Evolutionary conservation across 2,329 filamentous ascomycete genomes (phyloP), one percentile per base, ranked within the genome.

Genomic region (Penicillium corylophilum): DNA sequence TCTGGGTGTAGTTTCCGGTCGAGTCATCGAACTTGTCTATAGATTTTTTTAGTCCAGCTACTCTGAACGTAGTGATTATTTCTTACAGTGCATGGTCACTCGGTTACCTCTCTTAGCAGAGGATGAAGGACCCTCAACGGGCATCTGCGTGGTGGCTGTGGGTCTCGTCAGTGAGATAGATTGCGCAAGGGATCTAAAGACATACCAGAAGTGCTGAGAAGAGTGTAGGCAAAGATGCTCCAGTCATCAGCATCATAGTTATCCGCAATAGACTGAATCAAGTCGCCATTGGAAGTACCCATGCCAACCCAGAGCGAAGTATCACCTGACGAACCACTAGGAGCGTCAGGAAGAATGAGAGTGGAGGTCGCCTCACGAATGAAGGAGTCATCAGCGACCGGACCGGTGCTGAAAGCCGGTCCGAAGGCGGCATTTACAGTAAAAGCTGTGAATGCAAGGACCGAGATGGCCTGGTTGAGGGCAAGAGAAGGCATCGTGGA

Each of bases 301-400:
- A 78, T 77, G 12, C 77, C 77, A 15, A 77, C 73, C 77, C 76
- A 79, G 16, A 79, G 66, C 6, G 74, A 75, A 18, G 71, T 57
- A 48, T 71, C 67, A 26, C 74, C 73, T 5, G 63, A 64, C 35
- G 66, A 68, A 31, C 68, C 67, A 29, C 61, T 70, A 1, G 76
- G 75, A 1, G 62, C 57, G 0, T 68, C 60, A 4, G 76, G 76
- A 4, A 78, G 65, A 15, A 74, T 60, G 15, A 79, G 66, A 5
- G 75, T 79, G 1, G 76, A 73, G 15, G 67, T 74, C 3, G 76
- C 66, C 53, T 76, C 73, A 23, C 71, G 67, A 58, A 79, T 78
- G 60, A 69, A 79, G 1, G 72, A 70, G 60, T 67, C 56, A 33
- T 57, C 54, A 4, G 72, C 60, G 23, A 74, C 71, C 4, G 76